phyloP scores from a whole-genome alignment of 106 monocot genomes.

The Acanthochlamys bracteata region DNA sequence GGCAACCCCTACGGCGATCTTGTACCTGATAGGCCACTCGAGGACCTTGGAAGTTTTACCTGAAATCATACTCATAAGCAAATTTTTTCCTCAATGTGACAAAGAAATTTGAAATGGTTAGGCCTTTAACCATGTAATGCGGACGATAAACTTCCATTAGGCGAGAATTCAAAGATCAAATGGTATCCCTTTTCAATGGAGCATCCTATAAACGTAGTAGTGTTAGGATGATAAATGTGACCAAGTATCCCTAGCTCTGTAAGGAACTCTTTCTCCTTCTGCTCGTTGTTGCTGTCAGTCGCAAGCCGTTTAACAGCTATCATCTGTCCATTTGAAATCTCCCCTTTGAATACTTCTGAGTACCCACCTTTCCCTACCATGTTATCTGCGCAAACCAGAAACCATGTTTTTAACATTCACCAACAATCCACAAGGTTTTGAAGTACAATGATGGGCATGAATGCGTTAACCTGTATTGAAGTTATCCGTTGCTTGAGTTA shows the following conservation, averaged over 20 bases:
- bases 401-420: neutral
- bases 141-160: slow-evolving; percentile 56
- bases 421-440: no score
- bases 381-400: slow-evolving; percentile 22
- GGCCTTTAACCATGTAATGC: slow-evolving; percentile 50
- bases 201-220: slow-evolving; percentile 42
- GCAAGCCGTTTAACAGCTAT: slow-evolving; percentile 64
- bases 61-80: slow-evolving; percentile 6
- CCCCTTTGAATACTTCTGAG: slow-evolving; percentile 63
- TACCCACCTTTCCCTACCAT: slow-evolving; percentile 65
- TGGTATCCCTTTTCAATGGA: slow-evolving; percentile 66
- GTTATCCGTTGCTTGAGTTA: slow-evolving; percentile 38
- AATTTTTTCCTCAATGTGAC: no score
- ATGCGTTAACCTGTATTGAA: slow-evolving; percentile 46
- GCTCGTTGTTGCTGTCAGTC: slow-evolving; percentile 12
- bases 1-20: slow-evolving; percentile 53
- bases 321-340: slow-evolving; percentile 29
- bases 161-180: slow-evolving; percentile 60
- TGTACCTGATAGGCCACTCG: slow-evolving; percentile 42
- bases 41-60: slow-evolving; percentile 35
- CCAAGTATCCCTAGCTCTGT: slow-evolving; percentile 53
- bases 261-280: slow-evolving; percentile 58
- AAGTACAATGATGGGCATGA: neutral
- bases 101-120: no score
- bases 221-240: slow-evolving; percentile 63